Evolutionary conservation across 1,284 basidiomycete species (phyloP).

Genomic region (Papiliotrema flavescens): DNA sequence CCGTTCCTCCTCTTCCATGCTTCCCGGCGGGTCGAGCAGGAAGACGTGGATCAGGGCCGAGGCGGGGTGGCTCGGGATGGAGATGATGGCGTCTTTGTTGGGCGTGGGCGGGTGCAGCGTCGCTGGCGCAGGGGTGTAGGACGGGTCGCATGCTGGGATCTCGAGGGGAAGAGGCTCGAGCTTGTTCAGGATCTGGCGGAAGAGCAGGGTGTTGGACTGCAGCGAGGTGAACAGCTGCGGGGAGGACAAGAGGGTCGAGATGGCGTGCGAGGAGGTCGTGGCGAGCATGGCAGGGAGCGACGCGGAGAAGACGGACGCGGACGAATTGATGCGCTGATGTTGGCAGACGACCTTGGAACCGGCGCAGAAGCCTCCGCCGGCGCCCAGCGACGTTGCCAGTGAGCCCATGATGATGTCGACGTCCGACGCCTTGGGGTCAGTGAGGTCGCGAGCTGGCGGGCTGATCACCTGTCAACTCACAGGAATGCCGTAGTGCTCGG

Average conservation of each 20-base stretch:
- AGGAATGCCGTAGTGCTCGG: conserved; percentile 87
- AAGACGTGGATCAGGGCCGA: conserved; percentile 86
- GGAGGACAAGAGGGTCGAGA: conserved; percentile 68
- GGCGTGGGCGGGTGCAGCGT: neutral
- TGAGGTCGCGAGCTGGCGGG: neutral
- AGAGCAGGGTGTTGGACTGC: conserved; percentile 72
- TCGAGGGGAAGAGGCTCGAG: conserved; percentile 51
- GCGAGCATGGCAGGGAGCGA: conserved; percentile 87
- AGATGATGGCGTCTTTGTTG: conserved; percentile 61
- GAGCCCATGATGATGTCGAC: conserved; percentile 67
- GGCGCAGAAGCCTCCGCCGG: conserved; percentile 92
- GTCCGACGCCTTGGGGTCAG: conserved; percentile 47
- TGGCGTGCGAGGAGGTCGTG: conserved; percentile 78
- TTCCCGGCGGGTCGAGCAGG: conserved; percentile 53
- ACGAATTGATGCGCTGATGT: conserved; percentile 97
- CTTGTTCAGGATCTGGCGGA: conserved; percentile 71
- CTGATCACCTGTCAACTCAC: conserved; percentile 53
- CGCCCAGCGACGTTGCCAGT: conserved; percentile 76
- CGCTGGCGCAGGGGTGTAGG: conserved; percentile 1
- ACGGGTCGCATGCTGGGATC: conserved; percentile 1
- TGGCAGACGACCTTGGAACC: conserved; percentile 78
- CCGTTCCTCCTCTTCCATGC: conserved; percentile 66
- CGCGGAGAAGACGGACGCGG: conserved; percentile 94
- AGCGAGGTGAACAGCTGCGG: conserved; percentile 71
- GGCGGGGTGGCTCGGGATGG: conserved; percentile 76